Percentiles rank a stretch among this genome's conserved stretches.
phyloP scores from a whole-genome alignment of 2,329 filamentous ascomycete species.

The Pestalotiopsis sp. region DNA sequence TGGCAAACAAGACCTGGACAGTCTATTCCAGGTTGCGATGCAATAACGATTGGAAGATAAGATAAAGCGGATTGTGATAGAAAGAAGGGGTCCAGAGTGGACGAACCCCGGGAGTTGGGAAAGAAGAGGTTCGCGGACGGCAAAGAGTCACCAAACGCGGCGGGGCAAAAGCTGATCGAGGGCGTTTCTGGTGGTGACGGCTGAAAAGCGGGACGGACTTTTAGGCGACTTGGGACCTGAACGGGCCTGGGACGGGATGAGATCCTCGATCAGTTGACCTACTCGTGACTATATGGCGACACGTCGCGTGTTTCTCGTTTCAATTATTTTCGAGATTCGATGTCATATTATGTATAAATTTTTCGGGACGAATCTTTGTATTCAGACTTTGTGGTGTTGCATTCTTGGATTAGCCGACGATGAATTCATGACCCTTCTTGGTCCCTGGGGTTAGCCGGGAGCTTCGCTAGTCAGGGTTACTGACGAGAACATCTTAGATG shows the following conservation, averaged over 20 bases:
- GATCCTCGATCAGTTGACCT: slow-evolving; percentile 2
- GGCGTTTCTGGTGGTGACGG: background rate
- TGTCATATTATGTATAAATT: background rate
- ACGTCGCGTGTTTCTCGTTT: background rate
- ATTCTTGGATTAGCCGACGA: background rate
- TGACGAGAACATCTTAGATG: background rate
- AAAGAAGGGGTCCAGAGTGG: slow-evolving; percentile 30
- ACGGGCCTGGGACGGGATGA: background rate
- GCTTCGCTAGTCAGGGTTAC: background rate
- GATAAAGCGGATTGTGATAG: background rate
- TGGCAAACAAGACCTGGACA: background rate
- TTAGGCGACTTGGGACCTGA: background rate
- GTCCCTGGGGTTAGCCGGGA: background rate
- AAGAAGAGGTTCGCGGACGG: slow-evolving; percentile 14
- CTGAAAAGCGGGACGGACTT: background rate
- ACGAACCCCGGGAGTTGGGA: slow-evolving; percentile 30
- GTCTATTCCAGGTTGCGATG: background rate
- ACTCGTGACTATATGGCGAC: background rate
- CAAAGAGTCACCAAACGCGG: slow-evolving; percentile 27
- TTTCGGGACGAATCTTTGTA: background rate
- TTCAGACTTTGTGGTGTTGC: background rate
- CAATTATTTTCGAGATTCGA: background rate
- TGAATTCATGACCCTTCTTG: background rate
- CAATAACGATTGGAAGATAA: background rate
- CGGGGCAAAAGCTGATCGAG: slow-evolving; percentile 22